Percentiles rank a stretch among this genome's conserved stretches.
Evolutionary conservation across 345 rosid genomes (phyloP).

Genomic region (Camelina sativa): DNA sequence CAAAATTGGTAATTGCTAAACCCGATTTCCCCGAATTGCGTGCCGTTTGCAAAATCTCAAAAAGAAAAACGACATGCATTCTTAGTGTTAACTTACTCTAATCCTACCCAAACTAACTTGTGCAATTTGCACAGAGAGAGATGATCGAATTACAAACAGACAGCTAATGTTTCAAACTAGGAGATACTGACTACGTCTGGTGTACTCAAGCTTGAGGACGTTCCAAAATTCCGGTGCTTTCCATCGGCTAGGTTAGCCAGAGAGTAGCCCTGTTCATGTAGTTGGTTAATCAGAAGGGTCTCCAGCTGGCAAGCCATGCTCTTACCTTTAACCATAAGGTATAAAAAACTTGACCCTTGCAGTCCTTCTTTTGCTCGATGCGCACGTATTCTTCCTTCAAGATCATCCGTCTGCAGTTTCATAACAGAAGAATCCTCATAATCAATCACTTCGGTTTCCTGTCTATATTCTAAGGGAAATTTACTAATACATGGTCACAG

Average conservation of each 20-base stretch:
- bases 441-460: neutral
- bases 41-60: constrained; percentile 14
- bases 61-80: constrained; percentile 29
- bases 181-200: constrained; percentile 49
- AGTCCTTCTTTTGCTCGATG: constrained; percentile 77
- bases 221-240: constrained; percentile 88
- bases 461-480: neutral
- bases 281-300: constrained; percentile 92
- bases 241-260: constrained; percentile 83
- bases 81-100: constrained; percentile 7
- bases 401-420: constrained; percentile 80
- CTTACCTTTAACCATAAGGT: constrained; percentile 83
- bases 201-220: constrained; percentile 44
- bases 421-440: constrained; percentile 30
- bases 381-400: constrained; percentile 72
- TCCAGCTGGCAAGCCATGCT: constrained; percentile 92
- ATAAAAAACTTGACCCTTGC: constrained; percentile 73
- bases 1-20: constrained; percentile 56
- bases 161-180: constrained; percentile 18
- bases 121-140: constrained; percentile 10
- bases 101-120: constrained; percentile 17
- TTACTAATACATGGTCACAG: constrained; percentile 6
- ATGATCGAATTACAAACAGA: constrained; percentile 3
- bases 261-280: constrained; percentile 61
- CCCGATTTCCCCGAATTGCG: constrained; percentile 33